These are phyloP conservation scores for Stentor coeruleus DNA, from an alignment of 73 alveolate species.

Conservation along the genomic window DNA sequence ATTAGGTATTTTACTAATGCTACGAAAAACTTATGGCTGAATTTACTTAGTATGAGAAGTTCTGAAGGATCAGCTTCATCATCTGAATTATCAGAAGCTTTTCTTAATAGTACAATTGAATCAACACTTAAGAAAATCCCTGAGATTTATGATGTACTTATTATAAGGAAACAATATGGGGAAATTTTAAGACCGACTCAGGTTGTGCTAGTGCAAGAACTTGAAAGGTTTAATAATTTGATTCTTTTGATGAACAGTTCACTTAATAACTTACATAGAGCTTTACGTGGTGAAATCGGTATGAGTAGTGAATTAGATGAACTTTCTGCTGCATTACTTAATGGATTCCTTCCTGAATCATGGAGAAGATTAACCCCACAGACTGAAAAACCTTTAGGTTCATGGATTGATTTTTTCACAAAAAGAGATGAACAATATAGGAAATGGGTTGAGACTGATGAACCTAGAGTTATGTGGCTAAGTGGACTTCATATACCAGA, in stretches of 20 bases:
- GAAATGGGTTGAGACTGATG: conserved; percentile 91
- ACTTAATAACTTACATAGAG: conserved; percentile 83
- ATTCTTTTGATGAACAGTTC: conserved; percentile 82
- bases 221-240: conserved; percentile 94
- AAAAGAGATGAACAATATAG: conserved; percentile 93
- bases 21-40: conserved; percentile 89
- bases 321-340: conserved; percentile 76
- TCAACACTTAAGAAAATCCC: conserved; percentile 78
- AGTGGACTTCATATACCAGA: conserved; percentile 99
- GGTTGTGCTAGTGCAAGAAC: conserved; percentile 96
- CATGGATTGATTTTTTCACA: conserved; percentile 95
- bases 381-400: conserved; percentile 95
- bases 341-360: conserved; percentile 90
- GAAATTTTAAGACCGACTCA: conserved; percentile 88
- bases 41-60: conserved; percentile 87
- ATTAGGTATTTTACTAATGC: conserved; percentile 94
- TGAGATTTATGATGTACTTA: conserved; percentile 57
- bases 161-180: conserved; percentile 53
- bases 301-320: conserved; percentile 88
- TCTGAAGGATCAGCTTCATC: conserved; percentile 77
- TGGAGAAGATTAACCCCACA: conserved; percentile 97
- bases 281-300: conserved; percentile 96
- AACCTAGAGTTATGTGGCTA: conserved; percentile 99
- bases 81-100: conserved; percentile 71
- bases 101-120: conserved; percentile 60